Evolutionary conservation across 352 stramenopile genomes (phyloP), one percentile per base, ranked within the genome.

Genomic region (Globisporangium takayamanum): DNA sequence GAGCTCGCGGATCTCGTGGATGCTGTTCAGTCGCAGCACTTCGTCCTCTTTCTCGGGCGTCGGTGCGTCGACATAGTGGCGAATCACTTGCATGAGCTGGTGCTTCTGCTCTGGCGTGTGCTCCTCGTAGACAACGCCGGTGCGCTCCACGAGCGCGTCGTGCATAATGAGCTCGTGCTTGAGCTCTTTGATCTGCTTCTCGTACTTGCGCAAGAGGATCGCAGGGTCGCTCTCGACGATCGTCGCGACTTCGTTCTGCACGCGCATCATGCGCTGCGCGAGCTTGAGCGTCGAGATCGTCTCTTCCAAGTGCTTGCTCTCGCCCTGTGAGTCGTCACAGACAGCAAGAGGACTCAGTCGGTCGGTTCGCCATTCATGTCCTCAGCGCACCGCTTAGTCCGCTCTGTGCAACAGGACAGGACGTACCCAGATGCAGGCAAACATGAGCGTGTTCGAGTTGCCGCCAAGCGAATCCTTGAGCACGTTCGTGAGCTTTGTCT

Each of bases 401-500:
- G 22, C 22, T 22, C 22, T 22, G 11, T 18, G 39, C 46, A 36
- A 36, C 25, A 2, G 46, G 10, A 8, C 15, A 18, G 41, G 3
- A 56, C 49, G 26, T 50, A 78, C 70, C 87, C 88, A 97, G 20
- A 98, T 94, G 64, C 90, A 97, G 1, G 92, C 92, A 64, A 99
- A 94, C 69, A 99, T 89, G 41, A 98, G 84, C 37, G 94, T 99
- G 61, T 95, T 93, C 45, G 90, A 98, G 68, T 98, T 98, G 33
- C 95, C 96, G 22, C 96, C 96, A 20, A 99, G 80, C 37, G 88
- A 94, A 57, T 98, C 90, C 67, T 96, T 92, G 39, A 97, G 78
- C 16, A 97, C 80, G 59, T 89, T 95, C 6, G 96, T 98, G 42
- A 99, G 82, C 63, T 98, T 99, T 7, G 92, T 98, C 56, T 98